Percentiles rank a stretch among this genome's conserved stretches.
These are phyloP conservation scores for Myxozyma kluyveri DNA, from an alignment of 805 yeast genomes.

Conservation along the genomic window DNA sequence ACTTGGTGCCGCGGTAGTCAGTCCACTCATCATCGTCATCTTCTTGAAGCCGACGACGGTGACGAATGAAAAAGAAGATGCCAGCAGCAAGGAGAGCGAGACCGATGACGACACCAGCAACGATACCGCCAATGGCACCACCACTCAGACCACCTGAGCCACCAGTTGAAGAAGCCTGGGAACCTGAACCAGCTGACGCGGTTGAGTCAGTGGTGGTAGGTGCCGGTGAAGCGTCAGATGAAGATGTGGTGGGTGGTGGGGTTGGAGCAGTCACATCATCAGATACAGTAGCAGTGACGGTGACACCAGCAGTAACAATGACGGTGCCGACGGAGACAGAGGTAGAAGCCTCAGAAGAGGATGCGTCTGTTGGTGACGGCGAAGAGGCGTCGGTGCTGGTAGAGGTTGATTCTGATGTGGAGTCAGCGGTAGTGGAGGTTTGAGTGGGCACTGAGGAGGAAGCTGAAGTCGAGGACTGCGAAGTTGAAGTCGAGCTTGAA, in stretches of 20 bases:
- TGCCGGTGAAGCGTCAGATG: constrained; percentile 36
- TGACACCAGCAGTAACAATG: constrained; percentile 2
- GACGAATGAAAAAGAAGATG: constrained; percentile 45
- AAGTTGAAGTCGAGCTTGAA: constrained; percentile 34
- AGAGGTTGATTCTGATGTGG: constrained; percentile 23
- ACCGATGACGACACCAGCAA: constrained; percentile 53
- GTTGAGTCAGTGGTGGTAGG: constrained; percentile 2
- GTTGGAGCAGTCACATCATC: constrained; percentile 28
- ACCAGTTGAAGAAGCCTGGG: constrained; percentile 30
- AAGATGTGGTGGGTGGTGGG: neutral
- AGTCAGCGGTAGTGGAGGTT: constrained; percentile 20
- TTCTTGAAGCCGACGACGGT: constrained; percentile 45
- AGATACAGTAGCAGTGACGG: constrained; percentile 26
- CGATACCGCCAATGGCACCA: constrained; percentile 63
- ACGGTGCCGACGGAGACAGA: constrained; percentile 12
- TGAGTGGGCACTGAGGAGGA: constrained; percentile 34
- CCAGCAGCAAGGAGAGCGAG: constrained; percentile 43
- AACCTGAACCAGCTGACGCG: constrained; percentile 31
- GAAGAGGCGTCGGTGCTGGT: constrained; percentile 24
- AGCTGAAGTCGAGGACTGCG: constrained; percentile 39
- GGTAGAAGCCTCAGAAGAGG: constrained; percentile 1
- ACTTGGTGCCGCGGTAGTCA: constrained; percentile 10
- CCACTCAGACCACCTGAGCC: constrained; percentile 35
- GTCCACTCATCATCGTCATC: constrained; percentile 41
- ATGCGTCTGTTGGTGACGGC: constrained; percentile 17